A percentile compares a stretch with the other conserved stretches of the same genome.
Evolutionary conservation across 257 asterid species (phyloP).

Genomic region (Gentiana straminea): DNA sequence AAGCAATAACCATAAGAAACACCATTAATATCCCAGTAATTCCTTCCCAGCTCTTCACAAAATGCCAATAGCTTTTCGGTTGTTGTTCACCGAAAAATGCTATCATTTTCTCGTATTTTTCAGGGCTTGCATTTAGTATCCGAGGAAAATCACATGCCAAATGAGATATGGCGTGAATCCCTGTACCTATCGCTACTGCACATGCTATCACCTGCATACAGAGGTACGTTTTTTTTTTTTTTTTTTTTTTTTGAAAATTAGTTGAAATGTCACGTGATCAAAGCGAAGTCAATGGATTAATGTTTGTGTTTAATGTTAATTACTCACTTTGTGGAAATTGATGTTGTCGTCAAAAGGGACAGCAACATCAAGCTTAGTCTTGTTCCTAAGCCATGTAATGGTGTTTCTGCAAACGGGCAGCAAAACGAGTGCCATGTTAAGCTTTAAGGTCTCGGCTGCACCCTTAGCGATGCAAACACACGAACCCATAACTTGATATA

Average conservation of each 20-base stretch:
- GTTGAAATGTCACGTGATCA: too few relatives aligned
- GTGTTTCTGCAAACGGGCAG: constrained; percentile 86
- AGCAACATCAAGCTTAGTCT: constrained; percentile 45
- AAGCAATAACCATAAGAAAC: constrained; percentile 70
- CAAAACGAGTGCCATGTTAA: constrained; percentile 83
- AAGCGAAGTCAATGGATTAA: neutral
- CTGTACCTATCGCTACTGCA: constrained; percentile 64
- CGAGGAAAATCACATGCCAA: constrained; percentile 69
- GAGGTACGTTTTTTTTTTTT: neutral
- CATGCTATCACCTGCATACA: constrained; percentile 44
- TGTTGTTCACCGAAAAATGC: constrained; percentile 53
- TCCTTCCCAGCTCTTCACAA: constrained; percentile 60
- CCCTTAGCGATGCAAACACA: constrained; percentile 94
- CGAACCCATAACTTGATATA: constrained; percentile 54
- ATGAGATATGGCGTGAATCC: constrained; percentile 61
- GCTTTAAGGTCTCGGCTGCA: constrained; percentile 91
- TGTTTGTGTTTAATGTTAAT: neutral
- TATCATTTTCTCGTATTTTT: constrained; percentile 37
- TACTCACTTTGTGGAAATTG: constrained; percentile 68
- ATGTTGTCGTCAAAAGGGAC: constrained; percentile 84
- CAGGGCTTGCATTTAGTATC: constrained; percentile 32
- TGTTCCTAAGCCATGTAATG: constrained; percentile 90
- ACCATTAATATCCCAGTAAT: constrained; percentile 76
- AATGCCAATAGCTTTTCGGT: constrained; percentile 55
- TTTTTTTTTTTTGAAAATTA: too few relatives aligned